A percentile compares a stretch with the other conserved stretches of the same genome.
Conservation (phyloP, 2,329 filamentous ascomycete genomes). For the Esteya vermicola region DNA sequence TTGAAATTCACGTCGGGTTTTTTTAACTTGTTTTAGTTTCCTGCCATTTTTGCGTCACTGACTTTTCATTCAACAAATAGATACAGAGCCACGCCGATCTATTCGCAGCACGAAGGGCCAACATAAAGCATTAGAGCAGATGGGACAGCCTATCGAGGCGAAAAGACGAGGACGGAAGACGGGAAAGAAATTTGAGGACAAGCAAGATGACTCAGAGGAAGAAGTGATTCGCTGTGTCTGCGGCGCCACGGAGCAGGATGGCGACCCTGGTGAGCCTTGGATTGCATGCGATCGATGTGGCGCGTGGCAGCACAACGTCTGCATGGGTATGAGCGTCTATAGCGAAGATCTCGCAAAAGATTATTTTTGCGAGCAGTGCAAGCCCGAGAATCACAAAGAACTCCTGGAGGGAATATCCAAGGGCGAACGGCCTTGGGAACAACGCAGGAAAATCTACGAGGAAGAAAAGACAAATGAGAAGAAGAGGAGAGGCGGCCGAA, state of each 20-base stretch:
- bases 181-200: slow-evolving; percentile 48
- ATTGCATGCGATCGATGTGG: slow-evolving; percentile 88
- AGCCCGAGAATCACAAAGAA: slow-evolving; percentile 67
- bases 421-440: slow-evolving; percentile 81
- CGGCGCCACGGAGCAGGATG: slow-evolving; percentile 71
- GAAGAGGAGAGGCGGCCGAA: slow-evolving; percentile 44
- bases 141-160: slow-evolving; percentile 43
- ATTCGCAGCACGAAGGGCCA: slow-evolving; percentile 95
- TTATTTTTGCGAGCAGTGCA: slow-evolving; percentile 89
- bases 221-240: slow-evolving; percentile 89
- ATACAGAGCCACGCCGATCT: slow-evolving; percentile 75
- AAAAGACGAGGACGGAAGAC: slow-evolving; percentile 34
- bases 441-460: slow-evolving; percentile 46
- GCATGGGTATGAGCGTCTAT: slow-evolving; percentile 72
- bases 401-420: slow-evolving; percentile 63
- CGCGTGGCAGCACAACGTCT: slow-evolving; percentile 96
- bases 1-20: too few species aligned
- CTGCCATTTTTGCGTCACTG: background rate
- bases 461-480: slow-evolving; percentile 45
- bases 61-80: slow-evolving; percentile 15
- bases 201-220: slow-evolving; percentile 37
- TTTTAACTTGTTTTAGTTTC: background rate
- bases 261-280: slow-evolving; percentile 81
- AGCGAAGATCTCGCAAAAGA: slow-evolving; percentile 64
- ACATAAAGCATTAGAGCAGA: slow-evolving; percentile 75